phyloP scores from a whole-genome alignment of 148 eudicot genomes.

The Suaeda aralocaspica region DNA sequence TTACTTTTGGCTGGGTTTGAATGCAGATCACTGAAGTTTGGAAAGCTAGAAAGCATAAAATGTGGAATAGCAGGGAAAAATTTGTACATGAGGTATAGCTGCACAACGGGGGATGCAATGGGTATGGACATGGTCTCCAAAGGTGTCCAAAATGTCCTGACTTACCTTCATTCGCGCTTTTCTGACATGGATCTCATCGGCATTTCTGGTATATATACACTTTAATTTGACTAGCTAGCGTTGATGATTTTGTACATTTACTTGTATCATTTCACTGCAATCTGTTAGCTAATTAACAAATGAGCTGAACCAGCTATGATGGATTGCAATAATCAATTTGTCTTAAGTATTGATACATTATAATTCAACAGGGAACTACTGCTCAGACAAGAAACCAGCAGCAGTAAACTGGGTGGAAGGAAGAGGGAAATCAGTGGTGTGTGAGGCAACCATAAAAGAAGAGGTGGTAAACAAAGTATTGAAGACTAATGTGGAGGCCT shows the following conservation, averaged over 20 bases:
- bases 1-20: no score
- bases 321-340: no score
- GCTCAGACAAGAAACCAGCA: constrained; percentile 80
- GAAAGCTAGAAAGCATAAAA: constrained; percentile 57
- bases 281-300: no score
- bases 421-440: constrained; percentile 73
- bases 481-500: constrained; percentile 55
- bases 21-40: constrained; percentile 77
- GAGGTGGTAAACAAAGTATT: constrained; percentile 65
- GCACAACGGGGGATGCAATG: constrained; percentile 88
- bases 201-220: no score
- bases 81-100: constrained; percentile 63
- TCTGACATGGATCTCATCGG: constrained; percentile 96
- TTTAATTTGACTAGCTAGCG: no score
- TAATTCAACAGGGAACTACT: constrained; percentile 54
- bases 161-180: constrained; percentile 55
- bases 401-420: constrained; percentile 86
- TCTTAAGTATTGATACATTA: no score
- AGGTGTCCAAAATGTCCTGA: constrained; percentile 74
- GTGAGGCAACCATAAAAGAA: constrained; percentile 61
- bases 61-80: constrained; percentile 80
- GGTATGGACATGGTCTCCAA: constrained; percentile 90
- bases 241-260: no score
- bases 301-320: constrained; percentile 10
- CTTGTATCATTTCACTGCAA: no score